Base-by-base conservation (phyloP, 331 rosid species). In the Cucumis variabilis region DNA sequence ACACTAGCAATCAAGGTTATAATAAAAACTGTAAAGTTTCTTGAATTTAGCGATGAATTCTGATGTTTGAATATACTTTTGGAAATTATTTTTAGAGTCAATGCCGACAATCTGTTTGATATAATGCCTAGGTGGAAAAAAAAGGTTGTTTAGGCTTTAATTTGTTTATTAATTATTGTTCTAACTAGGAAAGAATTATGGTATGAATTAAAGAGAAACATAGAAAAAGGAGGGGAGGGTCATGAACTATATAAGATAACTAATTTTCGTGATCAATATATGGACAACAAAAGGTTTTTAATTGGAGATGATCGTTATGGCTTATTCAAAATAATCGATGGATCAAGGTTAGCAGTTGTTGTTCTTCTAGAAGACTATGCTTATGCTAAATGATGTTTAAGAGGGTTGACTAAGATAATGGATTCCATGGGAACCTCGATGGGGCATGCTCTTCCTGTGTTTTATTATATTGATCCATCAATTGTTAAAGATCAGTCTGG, bases 331-430 rank as follows among this genome's bases (percentile, higher is more conserved):
- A 55, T 55, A 30, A 53, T 87, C 8, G 28, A 68, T 53, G 63
- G 53, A n/a, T 87, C 72, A 19, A 53, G 53, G 13, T 53, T 27
- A 16, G 63, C 17, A 10, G 15, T 87, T 9, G 23, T 77, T 17
- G 68, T 86, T 24, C 9, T 87, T 9, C 79, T 81, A 0, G 2
- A 6, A 5, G 41, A 79, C 5, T 79, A 87, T 53, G 89, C 70
- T 87, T 50, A 70, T 25, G 50, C 86, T 3, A 2, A 73, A 6
- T 87, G 89, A 80, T 87, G 89, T 37, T 33, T 87, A 62, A 74
- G 44, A 66, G 89, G 66, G 73, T 50, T 87, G 19, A 28, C 21
- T 16, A 80, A 80, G 1, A 79, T 87, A 44, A 12, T 48, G 23
- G 86, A 87, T 27, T 30, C 27, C 27, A n/a, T 51, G 80, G 58